Conservation (phyloP, 805 yeast species). For the Priceomyces fermenticarens region DNA sequence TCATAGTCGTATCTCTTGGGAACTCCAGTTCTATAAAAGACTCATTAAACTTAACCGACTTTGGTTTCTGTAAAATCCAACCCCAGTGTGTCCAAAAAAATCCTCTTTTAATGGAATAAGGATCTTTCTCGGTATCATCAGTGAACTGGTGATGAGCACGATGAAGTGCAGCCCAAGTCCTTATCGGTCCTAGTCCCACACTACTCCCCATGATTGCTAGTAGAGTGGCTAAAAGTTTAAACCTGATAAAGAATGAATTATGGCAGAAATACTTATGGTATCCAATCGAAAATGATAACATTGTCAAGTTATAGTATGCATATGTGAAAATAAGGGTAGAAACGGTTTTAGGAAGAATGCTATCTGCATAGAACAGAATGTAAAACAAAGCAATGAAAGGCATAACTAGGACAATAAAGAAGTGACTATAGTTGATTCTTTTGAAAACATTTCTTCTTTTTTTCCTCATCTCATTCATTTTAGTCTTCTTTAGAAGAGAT, state of each 20-base stretch:
- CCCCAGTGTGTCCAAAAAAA: conserved; percentile 83
- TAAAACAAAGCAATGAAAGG: conserved; percentile 30
- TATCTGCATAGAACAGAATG: conserved; percentile 26
- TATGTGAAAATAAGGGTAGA: conserved; percentile 26
- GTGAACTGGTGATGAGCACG: conserved; percentile 88
- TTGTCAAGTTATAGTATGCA: conserved; percentile 32
- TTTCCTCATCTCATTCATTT: conserved; percentile 32
- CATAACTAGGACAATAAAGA: conserved; percentile 30
- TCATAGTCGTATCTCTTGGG: conserved; percentile 18
- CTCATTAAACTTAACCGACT: conserved; percentile 25
- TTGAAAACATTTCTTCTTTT: conserved; percentile 33
- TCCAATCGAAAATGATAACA: conserved; percentile 40
- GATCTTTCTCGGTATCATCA: conserved; percentile 81
- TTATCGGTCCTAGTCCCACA: conserved; percentile 71
- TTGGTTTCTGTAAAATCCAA: conserved; percentile 73
- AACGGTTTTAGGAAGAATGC: conserved; percentile 24
- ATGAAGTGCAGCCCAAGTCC: conserved; percentile 81
- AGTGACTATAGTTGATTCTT: conserved; percentile 34
- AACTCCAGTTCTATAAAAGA: conserved; percentile 38
- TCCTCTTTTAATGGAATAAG: conserved; percentile 80
- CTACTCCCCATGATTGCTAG: conserved; percentile 66
- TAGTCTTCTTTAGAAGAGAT: conserved; percentile 23
- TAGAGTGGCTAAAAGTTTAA: conserved; percentile 37
- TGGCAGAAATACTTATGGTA: conserved; percentile 44
- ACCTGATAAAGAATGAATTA: conserved; percentile 29